Evolutionary conservation across 2,329 filamentous ascomycete genomes (phyloP), one percentile per base, ranked within the genome.

Genomic region (Intubia oerlemansii): DNA sequence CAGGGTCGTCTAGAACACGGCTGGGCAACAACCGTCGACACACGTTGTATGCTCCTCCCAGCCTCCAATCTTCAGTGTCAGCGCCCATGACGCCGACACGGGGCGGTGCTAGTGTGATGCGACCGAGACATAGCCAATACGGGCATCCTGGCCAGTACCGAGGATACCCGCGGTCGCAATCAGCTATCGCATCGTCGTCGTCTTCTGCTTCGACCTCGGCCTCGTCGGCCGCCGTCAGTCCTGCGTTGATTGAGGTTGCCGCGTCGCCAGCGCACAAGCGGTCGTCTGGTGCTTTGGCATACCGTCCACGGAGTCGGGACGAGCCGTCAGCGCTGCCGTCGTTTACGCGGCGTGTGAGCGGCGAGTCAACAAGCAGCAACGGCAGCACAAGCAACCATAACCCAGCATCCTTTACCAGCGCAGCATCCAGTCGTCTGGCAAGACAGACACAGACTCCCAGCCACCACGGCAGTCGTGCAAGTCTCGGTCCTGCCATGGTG

Each of bases 41-140:
- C 32, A 58, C 53, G 8, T 57, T 56, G 30, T 67, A 37, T 61
- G 66, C 62, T 3, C 60, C 63, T 1, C 61, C 63, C 0, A 52
- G 54, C n/a, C 43, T 64, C 3, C 58, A 61, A 24, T 44, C 56
- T 3, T 51, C 58, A 5, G 41, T 49, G 4, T 61, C 59, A 7
- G 48, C 57, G 32, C 62, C 63, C 3, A 52, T 57, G 20, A 67
- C 62, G 4, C 62, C 63, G 0, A 63, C 59, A 1, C 52, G 30
- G 6, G n/a, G n/a, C n/a, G n/a, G n/a, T n/a, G n/a, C n/a, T n/a
- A n/a, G n/a, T n/a, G n/a, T n/a, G n/a, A n/a, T n/a, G n/a, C n/a
- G n/a, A n/a, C n/a, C 20, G 6, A 30, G 29, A 7, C 34, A 36
- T 14, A 25, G 24, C 24, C 34, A 32, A 7, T 36, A 37, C 29